A percentile compares a stretch with the other conserved stretches of the same genome.
Conservation (phyloP, 208 protist species). For the Crithidia thermophila region DNA sequence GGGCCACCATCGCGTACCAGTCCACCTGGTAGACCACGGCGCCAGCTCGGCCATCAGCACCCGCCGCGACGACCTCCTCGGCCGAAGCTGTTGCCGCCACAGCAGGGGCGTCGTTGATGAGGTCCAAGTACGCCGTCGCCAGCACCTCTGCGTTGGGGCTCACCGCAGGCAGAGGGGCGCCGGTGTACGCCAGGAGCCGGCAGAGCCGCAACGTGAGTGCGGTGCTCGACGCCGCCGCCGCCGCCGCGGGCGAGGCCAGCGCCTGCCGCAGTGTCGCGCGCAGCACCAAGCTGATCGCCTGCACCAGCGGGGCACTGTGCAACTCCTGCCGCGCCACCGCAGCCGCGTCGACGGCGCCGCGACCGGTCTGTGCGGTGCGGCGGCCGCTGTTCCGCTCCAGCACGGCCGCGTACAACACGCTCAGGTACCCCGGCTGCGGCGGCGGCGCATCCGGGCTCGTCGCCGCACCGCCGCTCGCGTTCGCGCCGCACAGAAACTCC, state of each 20-base stretch:
- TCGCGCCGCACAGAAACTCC: slow-evolving; percentile 32
- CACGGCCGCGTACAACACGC: slow-evolving; percentile 20
- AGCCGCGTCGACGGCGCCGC: slow-evolving; percentile 20
- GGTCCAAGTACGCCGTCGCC: slow-evolving; percentile 30
- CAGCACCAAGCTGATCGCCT: slow-evolving; percentile 7
- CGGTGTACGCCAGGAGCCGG: slow-evolving; percentile 37
- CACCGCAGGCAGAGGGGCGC: slow-evolving; percentile 33
- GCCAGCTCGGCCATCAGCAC: neutral
- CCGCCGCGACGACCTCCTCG: neutral
- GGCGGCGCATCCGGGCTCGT: slow-evolving; percentile 25
- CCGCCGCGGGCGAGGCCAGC: neutral
- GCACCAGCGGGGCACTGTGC: slow-evolving; percentile 13
- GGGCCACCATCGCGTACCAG: slow-evolving; percentile 54
- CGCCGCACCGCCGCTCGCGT: no score
- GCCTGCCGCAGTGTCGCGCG: slow-evolving; percentile 18
- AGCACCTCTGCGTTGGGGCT: slow-evolving; percentile 18
- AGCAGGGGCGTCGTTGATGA: slow-evolving; percentile 20
- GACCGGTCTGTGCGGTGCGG: slow-evolving; percentile 10
- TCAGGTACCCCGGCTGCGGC: slow-evolving; percentile 32
- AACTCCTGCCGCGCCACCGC: slow-evolving; percentile 8
- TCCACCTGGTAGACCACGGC: slow-evolving; percentile 32
- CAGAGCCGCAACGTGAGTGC: slow-evolving; percentile 23
- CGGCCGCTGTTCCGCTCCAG: slow-evolving; percentile 10
- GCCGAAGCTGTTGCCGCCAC: neutral
- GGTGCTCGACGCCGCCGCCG: neutral